A percentile compares a stretch with the other conserved stretches of the same genome.
Conservation (phyloP, 2,329 filamentous ascomycete genomes). For the Emericellopsis atlantica region DNA sequence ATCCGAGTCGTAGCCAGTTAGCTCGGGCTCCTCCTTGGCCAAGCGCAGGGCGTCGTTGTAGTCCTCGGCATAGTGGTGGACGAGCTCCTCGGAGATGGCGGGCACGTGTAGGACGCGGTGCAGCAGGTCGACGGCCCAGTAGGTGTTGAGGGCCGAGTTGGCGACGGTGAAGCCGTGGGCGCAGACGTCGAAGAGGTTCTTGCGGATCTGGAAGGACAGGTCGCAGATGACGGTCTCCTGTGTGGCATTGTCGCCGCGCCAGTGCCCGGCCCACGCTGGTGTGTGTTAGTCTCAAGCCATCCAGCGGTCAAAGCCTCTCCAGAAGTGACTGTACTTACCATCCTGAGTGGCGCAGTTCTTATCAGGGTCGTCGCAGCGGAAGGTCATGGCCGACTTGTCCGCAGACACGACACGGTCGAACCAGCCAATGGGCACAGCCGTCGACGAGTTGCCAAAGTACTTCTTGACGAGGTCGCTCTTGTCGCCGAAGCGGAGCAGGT, state of each 20-base stretch:
- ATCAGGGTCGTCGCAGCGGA: conserved; percentile 59
- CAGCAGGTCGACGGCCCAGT: conserved; percentile 54
- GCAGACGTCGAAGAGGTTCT: conserved; percentile 46
- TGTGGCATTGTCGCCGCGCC: conserved; percentile 51
- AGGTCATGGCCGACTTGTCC: conserved; percentile 43
- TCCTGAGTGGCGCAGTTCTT: conserved; percentile 44
- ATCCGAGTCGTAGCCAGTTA: conserved; percentile 44
- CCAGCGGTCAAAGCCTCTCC: too few relatives aligned
- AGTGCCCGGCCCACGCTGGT: conserved; percentile 55
- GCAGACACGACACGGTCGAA: conserved; percentile 46
- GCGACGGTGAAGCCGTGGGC: conserved; percentile 50
- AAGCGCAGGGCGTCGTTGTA: conserved; percentile 42
- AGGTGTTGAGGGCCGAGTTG: conserved; percentile 40
- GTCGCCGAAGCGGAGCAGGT: conserved; percentile 45
- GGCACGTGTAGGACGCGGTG: conserved; percentile 55
- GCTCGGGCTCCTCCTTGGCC: conserved; percentile 31
- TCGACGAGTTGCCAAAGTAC: conserved; percentile 52
- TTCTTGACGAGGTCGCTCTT: conserved; percentile 47
- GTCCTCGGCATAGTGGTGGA: conserved; percentile 50
- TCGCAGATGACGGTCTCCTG: conserved; percentile 59
- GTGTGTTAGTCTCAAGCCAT: background rate
- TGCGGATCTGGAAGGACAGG: conserved; percentile 44
- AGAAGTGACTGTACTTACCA: conserved; percentile 13
- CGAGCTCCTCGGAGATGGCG: conserved; percentile 41
- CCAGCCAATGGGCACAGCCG: conserved; percentile 47